Evolutionary conservation across 306 rosid species (phyloP), one percentile per base, ranked within the genome.

Genomic region (Fragaria ananassa): DNA sequence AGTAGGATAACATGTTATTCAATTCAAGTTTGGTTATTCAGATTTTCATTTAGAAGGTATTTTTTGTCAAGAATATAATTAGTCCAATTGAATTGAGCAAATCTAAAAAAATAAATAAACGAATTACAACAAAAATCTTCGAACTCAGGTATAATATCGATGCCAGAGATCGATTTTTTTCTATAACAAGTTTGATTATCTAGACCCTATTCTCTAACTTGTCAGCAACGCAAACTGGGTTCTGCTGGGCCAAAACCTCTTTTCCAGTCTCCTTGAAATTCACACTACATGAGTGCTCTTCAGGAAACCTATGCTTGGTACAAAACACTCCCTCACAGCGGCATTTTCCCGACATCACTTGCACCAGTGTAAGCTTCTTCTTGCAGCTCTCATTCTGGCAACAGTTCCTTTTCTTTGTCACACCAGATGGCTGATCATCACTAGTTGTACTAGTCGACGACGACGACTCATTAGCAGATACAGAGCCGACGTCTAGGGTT

Each of bases 321-420:
- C 84, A 81, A 17, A 81, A 81, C 71, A 63, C 49, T 3, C 74
- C 77, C 6, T 70, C 57, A 49, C 81, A 76, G 1, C 78, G 70
- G 68, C 84, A 81, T 0, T 9, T 15, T 23, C 71, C 65, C 45
- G 81, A 78, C 18, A 14, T n/a, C 49, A 64, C 27, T 61, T 29
- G n/a, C 41, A 14, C 41, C 34, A 18, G 41, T 5, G 70, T 74
- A 6, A 81, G 53, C 15, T 53, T 76, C 70, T 72, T 76, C 45
- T 54, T 64, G 70, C 78, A 81, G 46, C 34, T 46, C 56, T 50
- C 56, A 4, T 4, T 50, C 11, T 11, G 34, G 46, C 81, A 81
- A 46, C 51, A 2, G 17, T 3, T 12, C 68, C 63, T 64, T 2
- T 53, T 81, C 64, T 35, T 76, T 71, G 15, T n/a, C 39, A 15